Evolutionary conservation across 2,329 filamentous ascomycete species (phyloP), one percentile per base, ranked within the genome.

Genomic region (Apiospora aurea): DNA sequence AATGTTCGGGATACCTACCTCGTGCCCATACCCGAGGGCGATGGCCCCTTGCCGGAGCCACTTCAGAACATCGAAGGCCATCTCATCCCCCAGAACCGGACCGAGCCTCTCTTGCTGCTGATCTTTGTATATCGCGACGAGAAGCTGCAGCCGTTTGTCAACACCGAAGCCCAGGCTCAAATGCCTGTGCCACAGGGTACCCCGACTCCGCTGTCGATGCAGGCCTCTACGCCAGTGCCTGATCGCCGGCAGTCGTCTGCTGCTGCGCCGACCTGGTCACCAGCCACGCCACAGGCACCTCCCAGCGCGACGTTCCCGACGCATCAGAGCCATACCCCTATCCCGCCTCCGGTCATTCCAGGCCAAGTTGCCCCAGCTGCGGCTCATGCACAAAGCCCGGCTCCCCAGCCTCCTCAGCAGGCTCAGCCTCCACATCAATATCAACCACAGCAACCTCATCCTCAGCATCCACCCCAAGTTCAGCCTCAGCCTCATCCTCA

Each of bases 1-100:
- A 92, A 94, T 73, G 93, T 98, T 68, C 92, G 95, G 73, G 96
- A 98, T 79, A 94, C 95, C 1, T 98, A 98, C 80, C 88, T 98
- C 44, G 92, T 98, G 13, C 96, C 96, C 0, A 90, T 98, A 5
- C 90, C 94, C 44, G 88, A 91, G 6, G 94, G 94, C 38, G 87
- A 89, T 38, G 87, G 85, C 46, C 89, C 88, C 69, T 89, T 96
- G 61, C 96, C 96, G 0, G 93, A 95, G 74, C 97, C 98, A 77
- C 90, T 98, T 81, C 89, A 94, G 73, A 93, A 97, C 78, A 88
- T 98, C n/a, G 92, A 94, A 74, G 93, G 96, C 76, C 95, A 95
- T 80, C 89, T 90, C 43, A 89, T 98, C 44, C 93, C 95, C 64
- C 87, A 89, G 72, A 88, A 89, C 2, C 88, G 93, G 21, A 86